phyloP scores from a whole-genome alignment of 306 rosid genomes.

The Ammopiptanthus mongolicus region DNA sequence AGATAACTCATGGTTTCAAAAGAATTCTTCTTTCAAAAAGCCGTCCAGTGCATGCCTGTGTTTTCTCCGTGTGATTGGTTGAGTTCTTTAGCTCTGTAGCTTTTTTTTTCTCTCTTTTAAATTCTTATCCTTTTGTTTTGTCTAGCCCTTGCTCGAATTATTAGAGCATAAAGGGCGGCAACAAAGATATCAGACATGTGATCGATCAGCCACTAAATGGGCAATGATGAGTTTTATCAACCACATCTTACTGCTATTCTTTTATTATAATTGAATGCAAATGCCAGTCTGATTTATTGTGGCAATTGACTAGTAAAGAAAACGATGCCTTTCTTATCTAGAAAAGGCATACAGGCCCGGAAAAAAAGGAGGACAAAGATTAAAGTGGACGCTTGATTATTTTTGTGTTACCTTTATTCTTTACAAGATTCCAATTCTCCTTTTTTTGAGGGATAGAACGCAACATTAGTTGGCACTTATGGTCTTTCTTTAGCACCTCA shows the following conservation, averaged over 20 bases:
- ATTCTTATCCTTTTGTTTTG: background rate
- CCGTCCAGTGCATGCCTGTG: background rate
- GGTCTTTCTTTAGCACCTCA: background rate
- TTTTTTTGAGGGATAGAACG: background rate
- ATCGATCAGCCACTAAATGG: slow-evolving; percentile 9
- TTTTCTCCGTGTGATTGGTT: background rate
- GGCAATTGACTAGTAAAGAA: slow-evolving; percentile 31
- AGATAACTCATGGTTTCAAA: background rate
- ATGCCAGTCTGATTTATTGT: background rate
- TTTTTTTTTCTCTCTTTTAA: background rate
- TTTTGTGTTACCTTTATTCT: slow-evolving; percentile 10
- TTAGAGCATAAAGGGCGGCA: background rate
- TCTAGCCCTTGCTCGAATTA: background rate
- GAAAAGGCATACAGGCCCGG: slow-evolving; percentile 10
- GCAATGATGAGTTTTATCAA: slow-evolving; percentile 13
- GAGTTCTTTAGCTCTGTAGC: background rate
- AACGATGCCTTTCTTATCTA: slow-evolving; percentile 52
- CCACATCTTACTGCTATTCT: background rate
- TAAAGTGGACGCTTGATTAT: slow-evolving; percentile 32
- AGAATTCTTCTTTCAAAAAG: background rate
- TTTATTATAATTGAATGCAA: background rate
- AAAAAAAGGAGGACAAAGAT: slow-evolving; percentile 3
- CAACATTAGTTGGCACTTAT: background rate
- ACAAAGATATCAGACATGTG: background rate
- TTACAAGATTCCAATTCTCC: slow-evolving; percentile 52